Conservation (phyloP, 176 grass and related monocot species). For the Ensete glaucum region DNA sequence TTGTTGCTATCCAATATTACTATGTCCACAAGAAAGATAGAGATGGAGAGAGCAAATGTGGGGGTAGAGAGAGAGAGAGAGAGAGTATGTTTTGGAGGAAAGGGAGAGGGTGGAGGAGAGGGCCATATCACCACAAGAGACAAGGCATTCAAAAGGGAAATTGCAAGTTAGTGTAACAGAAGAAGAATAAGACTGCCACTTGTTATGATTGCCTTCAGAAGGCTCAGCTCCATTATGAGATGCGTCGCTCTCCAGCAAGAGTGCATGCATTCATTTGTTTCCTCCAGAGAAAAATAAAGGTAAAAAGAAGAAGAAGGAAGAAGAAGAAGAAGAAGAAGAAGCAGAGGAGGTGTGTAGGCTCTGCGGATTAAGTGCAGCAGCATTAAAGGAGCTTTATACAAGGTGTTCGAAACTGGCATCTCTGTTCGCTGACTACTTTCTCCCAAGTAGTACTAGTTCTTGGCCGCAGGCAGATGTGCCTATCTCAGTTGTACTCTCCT, state of each 20-base stretch:
- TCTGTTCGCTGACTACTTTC: no score
- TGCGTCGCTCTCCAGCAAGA: not conserved
- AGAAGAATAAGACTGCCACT: conserved; percentile 36
- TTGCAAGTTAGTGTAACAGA: conserved; percentile 19
- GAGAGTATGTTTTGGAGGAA: not conserved
- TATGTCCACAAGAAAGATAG: not conserved
- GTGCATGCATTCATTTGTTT: not conserved
- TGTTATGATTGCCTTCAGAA: conserved; percentile 25
- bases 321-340: no score
- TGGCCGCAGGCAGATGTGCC: no score
- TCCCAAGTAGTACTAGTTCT: no score
- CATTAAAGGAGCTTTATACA: no score
- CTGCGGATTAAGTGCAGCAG: no score
- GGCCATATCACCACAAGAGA: conserved; percentile 23
- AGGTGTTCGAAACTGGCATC: no score
- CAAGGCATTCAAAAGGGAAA: conserved; percentile 14
- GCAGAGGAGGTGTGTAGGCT: no score
- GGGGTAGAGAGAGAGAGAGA: no score
- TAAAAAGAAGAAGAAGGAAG: no score
- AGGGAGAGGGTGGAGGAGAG: not conserved
- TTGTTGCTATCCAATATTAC: not conserved
- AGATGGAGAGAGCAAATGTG: not conserved
- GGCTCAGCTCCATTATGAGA: not conserved
- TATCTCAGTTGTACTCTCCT: not conserved
- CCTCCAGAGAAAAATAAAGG: not conserved